A percentile compares a stretch with the other conserved stretches of the same genome.
These are phyloP conservation scores for Zygosaccharomyces sapae DNA, from an alignment of 1,139 yeast genomes.

Conservation along the genomic window DNA sequence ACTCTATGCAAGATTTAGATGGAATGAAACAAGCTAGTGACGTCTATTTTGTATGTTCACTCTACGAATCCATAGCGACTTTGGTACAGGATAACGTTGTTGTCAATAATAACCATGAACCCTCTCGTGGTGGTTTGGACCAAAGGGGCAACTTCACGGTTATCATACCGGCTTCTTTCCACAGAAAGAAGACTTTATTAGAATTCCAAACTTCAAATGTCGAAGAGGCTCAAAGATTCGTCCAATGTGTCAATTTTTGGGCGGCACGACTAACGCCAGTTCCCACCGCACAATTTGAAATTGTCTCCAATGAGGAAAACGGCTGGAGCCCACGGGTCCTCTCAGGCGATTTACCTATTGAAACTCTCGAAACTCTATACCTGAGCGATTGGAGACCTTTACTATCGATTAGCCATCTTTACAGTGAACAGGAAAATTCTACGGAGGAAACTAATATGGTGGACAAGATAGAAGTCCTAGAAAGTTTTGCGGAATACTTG, in stretches of 20 bases:
- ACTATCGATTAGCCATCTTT: slow-evolving; percentile 36
- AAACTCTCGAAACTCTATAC: slow-evolving; percentile 8
- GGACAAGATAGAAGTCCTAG: slow-evolving; percentile 29
- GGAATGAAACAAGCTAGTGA: slow-evolving; percentile 28
- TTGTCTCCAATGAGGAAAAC: slow-evolving; percentile 71
- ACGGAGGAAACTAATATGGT: slow-evolving; percentile 27
- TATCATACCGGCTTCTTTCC: slow-evolving; percentile 36
- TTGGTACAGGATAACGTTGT: slow-evolving; percentile 30
- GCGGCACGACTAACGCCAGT: slow-evolving; percentile 79
- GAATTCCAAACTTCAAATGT: slow-evolving; percentile 51
- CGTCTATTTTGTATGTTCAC: slow-evolving; percentile 21
- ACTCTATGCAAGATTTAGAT: slow-evolving; percentile 20
- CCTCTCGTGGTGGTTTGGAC: neutral
- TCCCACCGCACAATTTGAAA: slow-evolving; percentile 50
- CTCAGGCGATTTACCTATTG: neutral
- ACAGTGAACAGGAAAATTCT: slow-evolving; percentile 18
- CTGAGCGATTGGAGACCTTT: slow-evolving; percentile 42
- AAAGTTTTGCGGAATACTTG: slow-evolving; percentile 34
- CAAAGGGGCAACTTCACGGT: slow-evolving; percentile 35
- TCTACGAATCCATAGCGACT: slow-evolving; percentile 26
- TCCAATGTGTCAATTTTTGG: slow-evolving; percentile 85
- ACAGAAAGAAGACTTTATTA: slow-evolving; percentile 27
- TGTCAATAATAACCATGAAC: neutral
- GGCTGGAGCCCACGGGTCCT: slow-evolving; percentile 59
- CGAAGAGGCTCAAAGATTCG: slow-evolving; percentile 67